Evolutionary conservation across 495 filamentous ascomycete genomes (phyloP).

Genomic region (Parathielavia appendiculata): DNA sequence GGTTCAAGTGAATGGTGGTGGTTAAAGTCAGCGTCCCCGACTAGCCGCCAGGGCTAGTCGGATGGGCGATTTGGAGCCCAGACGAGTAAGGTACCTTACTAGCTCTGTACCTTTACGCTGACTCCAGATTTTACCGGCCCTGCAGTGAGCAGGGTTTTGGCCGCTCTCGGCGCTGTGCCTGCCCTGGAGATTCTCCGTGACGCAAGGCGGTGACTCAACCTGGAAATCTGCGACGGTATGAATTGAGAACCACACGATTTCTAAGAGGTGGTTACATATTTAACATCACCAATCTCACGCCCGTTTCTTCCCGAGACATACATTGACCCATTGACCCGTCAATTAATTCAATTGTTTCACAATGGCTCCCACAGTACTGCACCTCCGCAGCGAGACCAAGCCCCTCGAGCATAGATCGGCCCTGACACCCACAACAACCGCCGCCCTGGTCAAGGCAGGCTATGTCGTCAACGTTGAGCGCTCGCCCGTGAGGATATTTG

Average conservation of each 20-base stretch:
- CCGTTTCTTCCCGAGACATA: no score
- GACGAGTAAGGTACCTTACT: no score
- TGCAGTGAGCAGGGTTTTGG: constrained; percentile 17
- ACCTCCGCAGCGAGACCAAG: constrained; percentile 48
- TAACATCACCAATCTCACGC: neutral
- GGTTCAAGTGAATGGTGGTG: no score
- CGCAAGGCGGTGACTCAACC: constrained; percentile 21
- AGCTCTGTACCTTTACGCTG: no score
- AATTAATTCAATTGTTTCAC: constrained; percentile 8
- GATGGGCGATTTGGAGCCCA: no score
- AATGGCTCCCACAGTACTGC: constrained; percentile 42
- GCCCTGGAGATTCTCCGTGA: neutral
- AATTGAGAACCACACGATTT: neutral
- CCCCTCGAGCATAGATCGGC: constrained; percentile 55
- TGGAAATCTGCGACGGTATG: neutral
- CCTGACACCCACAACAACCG: constrained; percentile 58
- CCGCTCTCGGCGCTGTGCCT: constrained; percentile 22
- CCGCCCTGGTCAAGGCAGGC: constrained; percentile 74
- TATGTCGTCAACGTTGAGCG: constrained; percentile 82
- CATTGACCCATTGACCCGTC: neutral
- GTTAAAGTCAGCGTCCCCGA: no score
- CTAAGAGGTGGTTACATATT: neutral
- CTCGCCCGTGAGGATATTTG: constrained; percentile 76
- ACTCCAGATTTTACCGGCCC: no score
- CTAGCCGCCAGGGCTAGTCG: no score